Percentiles rank a stretch among this genome's conserved stretches.
phyloP scores from a whole-genome alignment of 305 asterid genomes.

The Fraxinus sp. region DNA sequence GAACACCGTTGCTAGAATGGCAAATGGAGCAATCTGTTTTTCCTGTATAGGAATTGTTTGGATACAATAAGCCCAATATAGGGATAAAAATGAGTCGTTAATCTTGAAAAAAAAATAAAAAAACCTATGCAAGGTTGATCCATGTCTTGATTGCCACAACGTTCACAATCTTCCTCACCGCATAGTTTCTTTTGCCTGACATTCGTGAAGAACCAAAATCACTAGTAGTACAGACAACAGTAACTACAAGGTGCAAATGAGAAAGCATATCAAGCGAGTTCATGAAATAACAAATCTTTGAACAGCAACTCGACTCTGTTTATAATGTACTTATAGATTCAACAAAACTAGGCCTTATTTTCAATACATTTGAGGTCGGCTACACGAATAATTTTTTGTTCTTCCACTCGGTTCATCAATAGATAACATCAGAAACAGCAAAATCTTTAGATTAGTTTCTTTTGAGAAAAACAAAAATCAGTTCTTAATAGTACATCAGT shows the following conservation, averaged over 20 bases:
- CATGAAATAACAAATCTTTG: not conserved
- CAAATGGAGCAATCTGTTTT: slow-evolving; percentile 81
- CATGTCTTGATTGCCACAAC: slow-evolving; percentile 64
- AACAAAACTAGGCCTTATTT: not conserved
- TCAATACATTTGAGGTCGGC: not conserved
- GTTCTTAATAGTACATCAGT: not conserved
- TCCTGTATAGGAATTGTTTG: slow-evolving; percentile 41
- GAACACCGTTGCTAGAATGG: slow-evolving; percentile 66
- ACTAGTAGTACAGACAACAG: not conserved
- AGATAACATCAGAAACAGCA: not conserved
- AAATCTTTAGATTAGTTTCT: not conserved
- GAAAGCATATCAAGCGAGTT: not conserved
- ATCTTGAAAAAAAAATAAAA: not conserved
- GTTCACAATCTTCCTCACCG: slow-evolving; percentile 83
- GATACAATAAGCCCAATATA: not conserved
- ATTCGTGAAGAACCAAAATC: slow-evolving; percentile 13
- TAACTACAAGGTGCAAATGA: not conserved
- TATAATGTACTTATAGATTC: not conserved
- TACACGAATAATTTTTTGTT: not conserved
- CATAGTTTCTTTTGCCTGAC: slow-evolving; percentile 78
- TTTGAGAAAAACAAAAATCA: not conserved
- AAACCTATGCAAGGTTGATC: slow-evolving; percentile 68
- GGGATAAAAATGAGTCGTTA: slow-evolving; percentile 3
- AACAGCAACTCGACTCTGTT: not conserved
- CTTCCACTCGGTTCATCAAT: not conserved